phyloP scores from a whole-genome alignment of 192 early-diverging fungal species.

The Coemansia sp. region DNA sequence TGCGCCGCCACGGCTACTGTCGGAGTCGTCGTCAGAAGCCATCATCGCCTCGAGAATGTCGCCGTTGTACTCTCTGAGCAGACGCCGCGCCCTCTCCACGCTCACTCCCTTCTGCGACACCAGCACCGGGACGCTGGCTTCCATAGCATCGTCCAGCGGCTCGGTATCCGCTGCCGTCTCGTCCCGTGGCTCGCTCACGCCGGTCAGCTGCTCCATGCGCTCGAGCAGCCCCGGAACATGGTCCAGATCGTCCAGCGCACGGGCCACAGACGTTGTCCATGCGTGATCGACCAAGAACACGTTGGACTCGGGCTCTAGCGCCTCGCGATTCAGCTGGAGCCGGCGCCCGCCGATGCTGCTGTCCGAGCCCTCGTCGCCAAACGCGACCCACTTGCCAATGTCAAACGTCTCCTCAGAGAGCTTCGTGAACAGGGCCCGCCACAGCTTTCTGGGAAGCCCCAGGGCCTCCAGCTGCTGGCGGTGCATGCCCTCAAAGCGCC shows the following conservation, averaged over 20 bases:
- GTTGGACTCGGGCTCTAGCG: slow-evolving; percentile 40
- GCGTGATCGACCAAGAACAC: slow-evolving; percentile 68
- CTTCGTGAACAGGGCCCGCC: slow-evolving; percentile 36
- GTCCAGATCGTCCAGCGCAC: slow-evolving; percentile 50
- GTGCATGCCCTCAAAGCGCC: slow-evolving; percentile 38
- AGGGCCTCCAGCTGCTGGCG: slow-evolving; percentile 36
- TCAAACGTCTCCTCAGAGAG: slow-evolving; percentile 21
- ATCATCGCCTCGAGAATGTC: slow-evolving; percentile 61
- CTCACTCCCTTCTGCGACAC: slow-evolving; percentile 54
- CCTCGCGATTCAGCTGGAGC: slow-evolving; percentile 19
- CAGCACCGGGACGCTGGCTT: slow-evolving; percentile 52
- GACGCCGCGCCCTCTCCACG: slow-evolving; percentile 51
- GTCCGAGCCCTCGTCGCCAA: slow-evolving; percentile 6
- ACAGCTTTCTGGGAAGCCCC: slow-evolving; percentile 32
- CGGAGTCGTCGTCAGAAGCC: slow-evolving; percentile 6
- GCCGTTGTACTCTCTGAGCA: slow-evolving; percentile 49
- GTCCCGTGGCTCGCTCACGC: slow-evolving; percentile 47
- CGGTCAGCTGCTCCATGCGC: slow-evolving; percentile 58
- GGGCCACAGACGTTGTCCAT: slow-evolving; percentile 63
- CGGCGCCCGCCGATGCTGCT: slow-evolving; percentile 9
- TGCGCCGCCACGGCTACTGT: not conserved
- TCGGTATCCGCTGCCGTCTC: slow-evolving; percentile 26
- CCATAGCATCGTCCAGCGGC: slow-evolving; percentile 5
- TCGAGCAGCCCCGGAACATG: slow-evolving; percentile 54
- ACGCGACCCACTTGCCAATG: slow-evolving; percentile 29